These are phyloP conservation scores for Porphyrellus cyaneotinctus DNA, from an alignment of 768 basidiomycete genomes.

Conservation along the genomic window DNA sequence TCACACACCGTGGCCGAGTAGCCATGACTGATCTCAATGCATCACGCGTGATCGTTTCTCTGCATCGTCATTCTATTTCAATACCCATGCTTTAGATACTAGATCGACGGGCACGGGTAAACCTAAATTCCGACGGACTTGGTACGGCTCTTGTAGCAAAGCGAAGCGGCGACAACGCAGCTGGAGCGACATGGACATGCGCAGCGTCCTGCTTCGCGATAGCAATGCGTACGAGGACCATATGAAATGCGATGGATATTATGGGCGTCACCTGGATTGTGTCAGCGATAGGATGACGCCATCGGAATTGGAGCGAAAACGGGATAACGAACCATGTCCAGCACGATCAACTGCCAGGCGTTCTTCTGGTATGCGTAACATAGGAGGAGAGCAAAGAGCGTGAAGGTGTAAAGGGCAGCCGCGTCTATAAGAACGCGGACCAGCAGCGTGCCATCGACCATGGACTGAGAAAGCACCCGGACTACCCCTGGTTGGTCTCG, in stretches of 20 bases:
- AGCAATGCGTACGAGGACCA: constrained; percentile 17
- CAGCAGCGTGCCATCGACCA: constrained; percentile 3
- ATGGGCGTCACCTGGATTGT: constrained; percentile 14
- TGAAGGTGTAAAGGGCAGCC: constrained; percentile 11
- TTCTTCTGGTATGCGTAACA: constrained; percentile 11
- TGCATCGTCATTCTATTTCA: neutral
- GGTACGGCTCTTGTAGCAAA: constrained; percentile 8
- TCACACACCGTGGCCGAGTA: too few species aligned
- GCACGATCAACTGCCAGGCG: constrained; percentile 8
- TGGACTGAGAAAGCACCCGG: constrained; percentile 8
- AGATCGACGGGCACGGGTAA: constrained; percentile 8
- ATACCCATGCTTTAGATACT: constrained; percentile 9
- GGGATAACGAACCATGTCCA: constrained; percentile 19
- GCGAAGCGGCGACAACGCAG: constrained; percentile 13
- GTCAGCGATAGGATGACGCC: neutral
- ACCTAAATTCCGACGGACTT: constrained; percentile 2
- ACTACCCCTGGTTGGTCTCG: constrained; percentile 4
- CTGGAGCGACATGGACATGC: neutral
- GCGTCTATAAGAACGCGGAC: constrained; percentile 19
- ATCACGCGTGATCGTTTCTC: neutral
- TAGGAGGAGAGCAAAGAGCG: constrained; percentile 11
- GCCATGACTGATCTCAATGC: too few species aligned
- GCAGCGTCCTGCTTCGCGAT: constrained; percentile 7
- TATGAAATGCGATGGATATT: constrained; percentile 20
- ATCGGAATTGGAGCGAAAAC: neutral